phyloP scores from a whole-genome alignment of 345 rosid species.

The Pelargonium nanum region DNA sequence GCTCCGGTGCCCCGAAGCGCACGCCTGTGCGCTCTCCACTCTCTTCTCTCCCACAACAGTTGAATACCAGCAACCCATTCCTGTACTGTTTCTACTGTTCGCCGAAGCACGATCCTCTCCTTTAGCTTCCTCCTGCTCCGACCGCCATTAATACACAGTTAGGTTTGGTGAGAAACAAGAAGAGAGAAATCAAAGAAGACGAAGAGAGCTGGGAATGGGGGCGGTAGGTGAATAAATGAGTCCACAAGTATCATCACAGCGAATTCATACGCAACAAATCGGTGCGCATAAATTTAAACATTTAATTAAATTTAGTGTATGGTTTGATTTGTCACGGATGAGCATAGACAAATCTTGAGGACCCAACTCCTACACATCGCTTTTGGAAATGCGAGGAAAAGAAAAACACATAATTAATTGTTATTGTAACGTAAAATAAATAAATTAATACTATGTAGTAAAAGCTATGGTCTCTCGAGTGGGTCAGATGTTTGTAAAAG shows the following conservation, averaged over 20 bases:
- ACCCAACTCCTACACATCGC: background rate
- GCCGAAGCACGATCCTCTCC: background rate
- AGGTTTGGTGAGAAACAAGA: background rate
- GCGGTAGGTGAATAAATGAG: background rate
- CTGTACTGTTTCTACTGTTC: no score
- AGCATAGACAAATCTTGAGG: background rate
- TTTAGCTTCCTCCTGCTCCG: background rate
- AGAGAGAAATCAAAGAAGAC: background rate
- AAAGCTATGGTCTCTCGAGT: no score
- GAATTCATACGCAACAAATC: background rate
- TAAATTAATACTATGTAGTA: no score
- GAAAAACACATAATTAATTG: no score
- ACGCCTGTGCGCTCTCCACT: slow-evolving; percentile 13
- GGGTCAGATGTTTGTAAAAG: no score
- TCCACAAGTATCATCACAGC: background rate
- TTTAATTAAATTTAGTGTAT: no score
- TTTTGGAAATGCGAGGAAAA: background rate
- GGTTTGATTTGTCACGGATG: background rate
- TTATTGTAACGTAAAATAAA: background rate
- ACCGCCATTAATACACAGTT: background rate
- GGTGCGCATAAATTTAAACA: background rate
- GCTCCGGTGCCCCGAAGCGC: slow-evolving; percentile 15
- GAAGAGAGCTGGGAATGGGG: background rate
- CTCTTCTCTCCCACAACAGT: slow-evolving; percentile 22
- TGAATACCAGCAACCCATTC: slow-evolving; percentile 76